A percentile compares a stretch with the other conserved stretches of the same genome.
These are phyloP conservation scores for Venturia pyrina DNA, from an alignment of 2,329 filamentous ascomycete genomes.

Conservation along the genomic window DNA sequence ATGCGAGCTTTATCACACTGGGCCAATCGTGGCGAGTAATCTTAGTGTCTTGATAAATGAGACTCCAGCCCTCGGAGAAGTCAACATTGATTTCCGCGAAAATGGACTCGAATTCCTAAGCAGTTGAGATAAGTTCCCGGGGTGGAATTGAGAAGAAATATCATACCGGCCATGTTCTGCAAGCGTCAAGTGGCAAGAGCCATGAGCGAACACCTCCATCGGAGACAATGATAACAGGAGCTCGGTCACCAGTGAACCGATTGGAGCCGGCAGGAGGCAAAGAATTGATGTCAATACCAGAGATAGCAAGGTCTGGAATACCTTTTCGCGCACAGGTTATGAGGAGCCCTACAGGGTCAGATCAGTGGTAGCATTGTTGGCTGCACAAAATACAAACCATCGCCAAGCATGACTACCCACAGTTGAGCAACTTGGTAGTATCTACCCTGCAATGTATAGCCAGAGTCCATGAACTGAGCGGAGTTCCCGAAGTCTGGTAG, in stretches of 20 bases:
- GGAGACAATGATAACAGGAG: conserved; percentile 12
- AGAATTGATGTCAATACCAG: conserved; percentile 8
- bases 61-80: conserved; percentile 13
- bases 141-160: too few species aligned
- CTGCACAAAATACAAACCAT: conserved; percentile 25
- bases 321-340: conserved; percentile 11
- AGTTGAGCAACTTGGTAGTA: conserved; percentile 42
- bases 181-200: conserved; percentile 13
- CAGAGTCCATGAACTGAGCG: conserved; percentile 19
- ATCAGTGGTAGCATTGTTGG: neutral
- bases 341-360: conserved; percentile 7
- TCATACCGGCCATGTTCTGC: conserved; percentile 11
- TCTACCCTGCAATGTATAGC: conserved; percentile 24
- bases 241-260: conserved; percentile 3
- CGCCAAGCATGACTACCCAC: conserved; percentile 38
- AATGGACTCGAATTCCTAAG: conserved; percentile 12
- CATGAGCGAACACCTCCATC: conserved; percentile 12
- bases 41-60: conserved; percentile 11
- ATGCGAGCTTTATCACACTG: conserved; percentile 10
- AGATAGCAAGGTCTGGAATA: conserved; percentile 9
- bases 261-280: conserved; percentile 9
- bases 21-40: conserved; percentile 12
- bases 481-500: neutral
- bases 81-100: conserved; percentile 11
- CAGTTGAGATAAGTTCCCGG: neutral